These are phyloP conservation scores for Eucalyptus pauciflora DNA, from an alignment of 345 rosid species.

Conservation along the genomic window DNA sequence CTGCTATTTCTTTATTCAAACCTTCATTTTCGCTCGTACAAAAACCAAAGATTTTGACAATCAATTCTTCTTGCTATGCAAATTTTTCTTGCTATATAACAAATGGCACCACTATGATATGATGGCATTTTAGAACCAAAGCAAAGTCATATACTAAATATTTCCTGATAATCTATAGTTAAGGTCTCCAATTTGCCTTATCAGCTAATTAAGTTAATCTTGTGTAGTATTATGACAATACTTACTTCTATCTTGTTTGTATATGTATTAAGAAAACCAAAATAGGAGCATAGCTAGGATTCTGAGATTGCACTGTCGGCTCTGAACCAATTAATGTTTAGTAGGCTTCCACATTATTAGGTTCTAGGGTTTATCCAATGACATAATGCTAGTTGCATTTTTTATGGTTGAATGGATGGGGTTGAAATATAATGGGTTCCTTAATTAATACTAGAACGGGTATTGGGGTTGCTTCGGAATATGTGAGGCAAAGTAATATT, in stretches of 20 bases:
- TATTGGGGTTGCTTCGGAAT: rapidly evolving
- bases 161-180: neutral
- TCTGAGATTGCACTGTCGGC: rapidly evolving
- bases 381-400: neutral
- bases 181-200: rapidly evolving
- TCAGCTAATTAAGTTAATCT: neutral
- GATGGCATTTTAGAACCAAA: neutral
- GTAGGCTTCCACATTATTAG: neutral
- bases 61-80: neutral
- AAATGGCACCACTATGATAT: neutral
- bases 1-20: neutral
- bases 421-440: neutral
- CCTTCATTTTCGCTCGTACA: neutral
- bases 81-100: neutral
- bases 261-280: neutral
- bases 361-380: neutral
- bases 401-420: neutral
- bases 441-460: neutral
- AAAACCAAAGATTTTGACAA: neutral
- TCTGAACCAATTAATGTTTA: neutral
- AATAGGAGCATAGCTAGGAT: neutral
- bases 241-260: neutral
- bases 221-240: neutral
- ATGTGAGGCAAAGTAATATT: no score
- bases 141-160: neutral